Base-by-base conservation (phyloP, 129 eudicot species). In the Lactuca saligna region DNA sequence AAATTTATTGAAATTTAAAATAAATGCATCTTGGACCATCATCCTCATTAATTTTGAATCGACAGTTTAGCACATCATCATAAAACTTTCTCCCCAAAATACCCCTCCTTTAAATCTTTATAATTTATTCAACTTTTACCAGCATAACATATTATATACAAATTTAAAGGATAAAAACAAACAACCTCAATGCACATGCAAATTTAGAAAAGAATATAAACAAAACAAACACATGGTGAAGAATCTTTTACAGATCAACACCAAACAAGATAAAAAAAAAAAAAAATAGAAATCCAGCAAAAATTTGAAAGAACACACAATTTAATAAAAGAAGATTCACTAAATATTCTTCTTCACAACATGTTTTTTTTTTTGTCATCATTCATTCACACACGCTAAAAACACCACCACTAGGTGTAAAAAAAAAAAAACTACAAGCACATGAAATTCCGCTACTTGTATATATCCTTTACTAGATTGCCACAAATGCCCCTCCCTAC, bases 171-270 rank as follows among this genome's bases (percentile, higher is more conserved):
- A 46, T 46, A 46, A 46, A 46, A 46, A 11, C 15, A 4, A 46
- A 1, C 51, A 46, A 46, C 51, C 51, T 46, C 5, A 46, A 10
- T 4, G 15, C 51, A 46, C 12, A 46, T 46, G 51, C 51, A 11
- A 46, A 2, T 46, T 46, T 53, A 16, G 20, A 14, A 50, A 50
- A 14, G 20, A 14, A 14, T 50, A 50, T 50, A 15, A 53, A 17
- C 57, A 15, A 35, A 54, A n/a, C 54, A 54, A 63, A 63, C 72
- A 74, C 72, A 74, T 74, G 78, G 78, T 74, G 65, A 74, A 74
- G 78, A 74, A 74, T 74, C 78, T 74, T 74, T 64, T 54, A 64
- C 72, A 74, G 78, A 74, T 65, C 65, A 70, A 57, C 66, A 70
- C 34, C 46, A 74, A 74, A 73, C 70, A 73, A 63, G 56, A 63